phyloP scores from a whole-genome alignment of 1,284 basidiomycete species.

The Microbotryum intermedium region DNA sequence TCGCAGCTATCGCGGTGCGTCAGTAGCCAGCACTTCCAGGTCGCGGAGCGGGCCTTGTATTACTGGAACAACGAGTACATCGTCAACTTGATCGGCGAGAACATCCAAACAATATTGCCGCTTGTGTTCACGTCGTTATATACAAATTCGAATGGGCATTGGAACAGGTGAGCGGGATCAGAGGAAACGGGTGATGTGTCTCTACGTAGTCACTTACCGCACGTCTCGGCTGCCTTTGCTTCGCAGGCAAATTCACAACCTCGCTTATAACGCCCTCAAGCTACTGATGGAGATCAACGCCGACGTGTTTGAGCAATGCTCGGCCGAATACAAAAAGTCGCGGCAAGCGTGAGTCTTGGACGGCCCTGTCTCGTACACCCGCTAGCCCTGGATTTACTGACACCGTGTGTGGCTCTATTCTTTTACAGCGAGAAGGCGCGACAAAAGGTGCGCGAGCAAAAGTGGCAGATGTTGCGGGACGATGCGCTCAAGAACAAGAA shows the following conservation, averaged over 20 bases:
- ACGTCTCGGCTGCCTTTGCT: slow-evolving; percentile 12
- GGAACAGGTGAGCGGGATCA: slow-evolving; percentile 71
- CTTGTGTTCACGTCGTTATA: slow-evolving; percentile 98
- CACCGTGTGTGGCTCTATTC: not conserved
- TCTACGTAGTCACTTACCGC: not conserved
- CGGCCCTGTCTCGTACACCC: too few species aligned
- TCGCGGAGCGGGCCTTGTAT: slow-evolving; percentile 83
- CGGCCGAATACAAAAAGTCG: slow-evolving; percentile 86
- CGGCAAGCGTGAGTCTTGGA: slow-evolving; percentile 60
- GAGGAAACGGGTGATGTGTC: not conserved
- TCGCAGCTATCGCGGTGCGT: slow-evolving; percentile 92
- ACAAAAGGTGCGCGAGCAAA: slow-evolving; percentile 26
- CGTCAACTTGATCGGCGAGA: slow-evolving; percentile 97
- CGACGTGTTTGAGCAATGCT: slow-evolving; percentile 75
- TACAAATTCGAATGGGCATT: slow-evolving; percentile 92
- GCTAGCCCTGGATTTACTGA: not conserved
- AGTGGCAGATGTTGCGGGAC: slow-evolving; percentile 30
- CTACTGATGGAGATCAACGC: slow-evolving; percentile 99
- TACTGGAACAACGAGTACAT: slow-evolving; percentile 99
- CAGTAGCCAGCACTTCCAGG: slow-evolving; percentile 99
- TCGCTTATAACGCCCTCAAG: slow-evolving; percentile 98
- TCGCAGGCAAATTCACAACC: slow-evolving; percentile 90
- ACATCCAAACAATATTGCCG: slow-evolving; percentile 78
- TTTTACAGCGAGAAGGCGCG: slow-evolving; percentile 28
- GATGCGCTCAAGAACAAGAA: slow-evolving; percentile 30